Base-by-base conservation (phyloP, 306 rosid species). In the Glycine latifolia region DNA sequence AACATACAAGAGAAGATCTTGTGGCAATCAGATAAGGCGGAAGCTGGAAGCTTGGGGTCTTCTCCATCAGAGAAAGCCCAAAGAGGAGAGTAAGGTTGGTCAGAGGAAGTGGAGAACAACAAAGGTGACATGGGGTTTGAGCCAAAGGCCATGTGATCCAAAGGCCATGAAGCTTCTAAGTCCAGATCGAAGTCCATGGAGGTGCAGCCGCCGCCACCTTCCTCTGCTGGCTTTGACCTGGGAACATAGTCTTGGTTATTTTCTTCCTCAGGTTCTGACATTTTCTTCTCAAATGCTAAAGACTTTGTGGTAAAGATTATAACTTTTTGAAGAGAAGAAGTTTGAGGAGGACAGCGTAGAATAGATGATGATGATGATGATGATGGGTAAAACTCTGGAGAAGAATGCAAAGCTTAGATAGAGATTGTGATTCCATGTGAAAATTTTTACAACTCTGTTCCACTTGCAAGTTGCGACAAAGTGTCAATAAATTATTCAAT, bases 141-240 rank as follows among this genome's bases (percentile, higher is more conserved):
- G n/a, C 72, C 44, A 37, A 94, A 91, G 15, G 89, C 76, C 71
- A 87, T 82, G 85, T 88, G 93, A 86, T 95, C 96, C 85, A 90
- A 85, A 3, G 96, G 90, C 98, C 99, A 95, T 10, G 91, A 78
- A 53, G 50, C 72, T 70, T 88, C 96, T 33, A 91, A 39, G 73
- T 92, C 97, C 62, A 94, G 82, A 81, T 93, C 98, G 74, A 90
- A 90, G 74, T 95, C 98, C 99, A 95, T 93, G 73, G 37, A 37
- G 48, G 37, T 46, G 48, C 60, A 75, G 2, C 14, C 80, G 43
- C 31, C 82, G 1, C 14, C 80, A 50, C 31, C 82, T 49, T 79
- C 80, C 10, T 13, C 79, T 48, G 41, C 55, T 6, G 79, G 47
- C 81, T 77, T 78, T 60, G 91, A 79, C 79, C 78, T 90, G 16